Base-by-base conservation (phyloP, 148 eudicot species). In the Camellia japonica region DNA sequence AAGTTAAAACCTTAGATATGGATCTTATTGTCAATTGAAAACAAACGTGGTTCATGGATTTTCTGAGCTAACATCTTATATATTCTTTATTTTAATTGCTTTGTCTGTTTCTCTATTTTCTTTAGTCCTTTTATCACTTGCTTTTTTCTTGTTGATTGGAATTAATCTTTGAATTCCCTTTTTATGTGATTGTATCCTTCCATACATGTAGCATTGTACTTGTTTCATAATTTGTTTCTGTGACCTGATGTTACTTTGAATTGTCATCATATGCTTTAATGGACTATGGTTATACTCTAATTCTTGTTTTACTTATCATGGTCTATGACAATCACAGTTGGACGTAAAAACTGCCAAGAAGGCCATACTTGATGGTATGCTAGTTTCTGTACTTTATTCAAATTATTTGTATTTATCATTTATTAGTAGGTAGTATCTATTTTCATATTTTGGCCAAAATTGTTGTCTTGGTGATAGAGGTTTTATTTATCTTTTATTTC, bases 361-460 rank as follows among this genome's bases (percentile, higher is more conserved):
- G 86, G 95, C 97, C 76, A 93, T 93, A 86, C 91, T 93, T 79
- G 91, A 89, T 75, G 97, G 97, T 93, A 87, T 83, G 86, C 56
- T 67, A 16, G 47, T 64, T n/a, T 30, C 10, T 76, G 47, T 71
- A 6, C 63, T 8, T 61, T 58, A 23, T 55, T 46, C 7, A 16
- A 9, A 5, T 23, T 1, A 46, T 79, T 70, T 1, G 1, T 43
- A 18, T 62, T 70, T 16, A 42, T 44, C 30, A 41, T 82, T 43
- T 11, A 19, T 64, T 20, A 13, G n/a, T 76, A 47, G 7, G 54
- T 79, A 54, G 65, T 51, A 60, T 59, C 61, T 49, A 30, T 62
- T 68, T 68, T n/a, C 7, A 46, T 69, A 60, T 20, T 68, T 56
- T 64, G 43, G 6, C 7, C 47, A n/a, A 18, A 20, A n/a, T 43